Conservation (phyloP, 306 rosid species). For the Lotus japonicus region DNA sequence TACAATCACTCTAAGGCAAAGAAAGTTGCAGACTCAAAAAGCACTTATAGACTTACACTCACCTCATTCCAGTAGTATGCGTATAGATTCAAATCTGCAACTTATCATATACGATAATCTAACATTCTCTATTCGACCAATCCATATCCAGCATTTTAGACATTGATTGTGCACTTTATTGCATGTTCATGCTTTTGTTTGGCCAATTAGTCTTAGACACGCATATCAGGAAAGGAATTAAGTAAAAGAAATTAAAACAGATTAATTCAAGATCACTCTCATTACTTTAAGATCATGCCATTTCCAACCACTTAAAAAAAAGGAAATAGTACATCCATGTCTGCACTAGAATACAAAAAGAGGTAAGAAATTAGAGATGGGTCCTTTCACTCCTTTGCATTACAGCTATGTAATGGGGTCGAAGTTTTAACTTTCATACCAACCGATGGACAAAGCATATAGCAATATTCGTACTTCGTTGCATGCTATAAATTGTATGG, state of each 20-base stretch:
- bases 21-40: no score
- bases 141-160: no score
- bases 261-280: constrained; percentile 20
- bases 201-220: no score
- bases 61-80: no score
- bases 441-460: background rate
- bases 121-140: no score
- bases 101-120: no score
- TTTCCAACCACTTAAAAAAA: constrained; percentile 34
- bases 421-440: constrained; percentile 20
- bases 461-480: background rate
- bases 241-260: background rate
- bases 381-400: constrained; percentile 27
- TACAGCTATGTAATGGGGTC: constrained; percentile 51
- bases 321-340: constrained; percentile 11
- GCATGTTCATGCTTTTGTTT: no score
- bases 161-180: background rate
- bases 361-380: constrained; percentile 25
- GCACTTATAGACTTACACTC: no score
- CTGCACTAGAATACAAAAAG: constrained; percentile 25
- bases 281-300: background rate
- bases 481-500: background rate
- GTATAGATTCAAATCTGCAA: no score
- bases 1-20: no score
- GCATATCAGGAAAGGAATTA: no score